Conservation (phyloP, 2,329 filamentous ascomycete genomes). For the Colletotrichum agaves region DNA sequence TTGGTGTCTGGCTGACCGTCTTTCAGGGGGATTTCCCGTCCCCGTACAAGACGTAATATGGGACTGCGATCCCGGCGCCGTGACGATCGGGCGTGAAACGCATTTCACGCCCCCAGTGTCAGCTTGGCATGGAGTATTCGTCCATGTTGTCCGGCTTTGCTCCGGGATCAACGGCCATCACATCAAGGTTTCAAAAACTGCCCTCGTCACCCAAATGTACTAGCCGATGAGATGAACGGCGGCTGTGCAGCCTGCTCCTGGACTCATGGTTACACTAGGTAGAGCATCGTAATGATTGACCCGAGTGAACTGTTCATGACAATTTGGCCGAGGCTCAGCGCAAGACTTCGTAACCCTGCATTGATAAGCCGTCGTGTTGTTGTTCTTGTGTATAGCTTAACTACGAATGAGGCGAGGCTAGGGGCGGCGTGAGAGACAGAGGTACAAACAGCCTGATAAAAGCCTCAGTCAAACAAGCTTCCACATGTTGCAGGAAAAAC, state of each 20-base stretch:
- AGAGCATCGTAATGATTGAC: slow-evolving; percentile 7
- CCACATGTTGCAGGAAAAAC: background rate
- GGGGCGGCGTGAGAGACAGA: background rate
- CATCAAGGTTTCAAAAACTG: no score
- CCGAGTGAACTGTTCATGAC: background rate
- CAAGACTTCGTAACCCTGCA: background rate
- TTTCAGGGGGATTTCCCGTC: slow-evolving; percentile 7
- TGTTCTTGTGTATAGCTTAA: background rate
- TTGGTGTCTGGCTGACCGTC: background rate
- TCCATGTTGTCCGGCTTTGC: slow-evolving; percentile 2
- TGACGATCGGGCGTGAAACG: slow-evolving; percentile 24
- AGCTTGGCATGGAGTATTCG: slow-evolving; percentile 19
- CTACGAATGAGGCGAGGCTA: background rate
- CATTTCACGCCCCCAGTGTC: slow-evolving; percentile 28
- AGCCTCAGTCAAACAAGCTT: background rate
- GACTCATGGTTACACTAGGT: slow-evolving; percentile 4
- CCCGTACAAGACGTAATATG: slow-evolving; percentile 6
- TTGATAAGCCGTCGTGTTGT: background rate
- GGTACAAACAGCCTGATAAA: background rate
- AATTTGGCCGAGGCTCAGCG: background rate
- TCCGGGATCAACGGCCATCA: background rate
- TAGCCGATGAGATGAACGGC: background rate
- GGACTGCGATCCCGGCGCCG: slow-evolving; percentile 28
- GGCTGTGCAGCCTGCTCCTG: slow-evolving; percentile 8
- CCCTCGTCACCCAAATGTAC: background rate